Conservation (phyloP, 495 filamentous ascomycete species). For the Penicillium goetzii region DNA sequence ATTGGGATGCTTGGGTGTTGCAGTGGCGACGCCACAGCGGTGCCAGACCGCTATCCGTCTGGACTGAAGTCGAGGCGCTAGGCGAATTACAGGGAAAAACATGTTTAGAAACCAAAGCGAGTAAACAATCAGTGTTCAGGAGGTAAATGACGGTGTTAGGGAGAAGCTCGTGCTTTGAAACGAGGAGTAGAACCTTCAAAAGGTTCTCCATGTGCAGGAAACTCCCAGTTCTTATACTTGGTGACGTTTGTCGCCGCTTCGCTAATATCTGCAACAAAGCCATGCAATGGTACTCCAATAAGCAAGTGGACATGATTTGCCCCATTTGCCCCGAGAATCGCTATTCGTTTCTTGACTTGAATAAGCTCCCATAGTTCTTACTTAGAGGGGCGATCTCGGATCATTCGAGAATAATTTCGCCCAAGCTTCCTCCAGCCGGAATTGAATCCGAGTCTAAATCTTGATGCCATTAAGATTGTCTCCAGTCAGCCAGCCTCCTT, state of each 20-base stretch:
- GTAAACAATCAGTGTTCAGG: background rate
- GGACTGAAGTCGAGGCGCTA: constrained; percentile 9
- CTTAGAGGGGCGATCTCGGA: background rate
- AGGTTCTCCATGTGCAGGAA: background rate
- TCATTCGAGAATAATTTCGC: background rate
- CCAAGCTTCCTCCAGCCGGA: background rate
- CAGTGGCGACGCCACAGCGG: constrained; percentile 20
- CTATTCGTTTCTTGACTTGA: background rate
- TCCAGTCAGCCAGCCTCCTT: background rate
- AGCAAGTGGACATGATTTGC: background rate
- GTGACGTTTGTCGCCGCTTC: constrained; percentile 7
- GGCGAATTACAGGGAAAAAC: constrained; percentile 11
- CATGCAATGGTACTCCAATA: background rate
- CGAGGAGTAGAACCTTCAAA: background rate
- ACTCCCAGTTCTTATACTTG: background rate
- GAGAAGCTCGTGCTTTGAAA: background rate
- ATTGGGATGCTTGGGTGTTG: constrained; percentile 49
- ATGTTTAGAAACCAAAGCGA: background rate
- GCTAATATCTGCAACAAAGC: background rate
- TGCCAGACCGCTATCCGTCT: constrained; percentile 9
- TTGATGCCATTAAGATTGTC: background rate
- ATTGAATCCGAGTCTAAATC: background rate
- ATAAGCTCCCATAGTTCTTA: background rate
- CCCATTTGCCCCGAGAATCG: background rate
- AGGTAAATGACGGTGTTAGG: background rate